Base-by-base conservation (phyloP, 352 stramenopile species). In the Pythium phragmitis region DNA sequence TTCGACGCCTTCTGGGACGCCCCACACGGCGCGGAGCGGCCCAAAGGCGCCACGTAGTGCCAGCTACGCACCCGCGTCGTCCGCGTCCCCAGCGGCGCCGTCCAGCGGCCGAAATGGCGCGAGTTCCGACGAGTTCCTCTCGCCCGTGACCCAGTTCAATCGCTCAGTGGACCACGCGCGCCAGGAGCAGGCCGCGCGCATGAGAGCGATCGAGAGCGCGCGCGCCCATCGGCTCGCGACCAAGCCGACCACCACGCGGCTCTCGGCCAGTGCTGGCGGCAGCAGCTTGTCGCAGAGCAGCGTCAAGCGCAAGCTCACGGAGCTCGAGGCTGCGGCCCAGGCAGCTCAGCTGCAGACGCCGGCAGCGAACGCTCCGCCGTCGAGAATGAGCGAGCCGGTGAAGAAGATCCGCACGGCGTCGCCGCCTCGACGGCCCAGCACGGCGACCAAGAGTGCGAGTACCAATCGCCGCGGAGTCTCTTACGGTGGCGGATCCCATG, bases 121-220 rank as follows among this genome's bases (percentile, higher is more conserved):
- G 26, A 30, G 26, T 30, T 30, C 26, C 47, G 60, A 60, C 23
- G 68, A 67, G 42, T 65, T 79, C 54, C 42, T 79, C 34, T 79
- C 72, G 37, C 72, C 72, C 28, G 72, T 79, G 21, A 71, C 72
- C 42, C 65, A 67, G 53, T 75, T 67, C 59, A 75, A 79, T 50
- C 58, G 54, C 5, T 34, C 64, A 37, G 46, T 65, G 17, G 66
- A 68, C 19, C 37, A 59, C 8, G 72, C 72, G 34, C 37, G 47
- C 2, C 23, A 60, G 11, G 72, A 72, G 23, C 72, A 79, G 60
- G 50, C 68, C 26, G 63, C 63, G 50, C 69, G 72, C 28, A 72
- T 79, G 62, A 60, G 69, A 33, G 30, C 58, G 11, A 54, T 79
- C 48, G 58, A 49, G 14, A 57, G 59, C n/a, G 66, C 68, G 47